A percentile compares a stretch with the other conserved stretches of the same genome.
These are phyloP conservation scores for Cucurbita maxima DNA, from an alignment of 306 rosid genomes.

Conservation along the genomic window DNA sequence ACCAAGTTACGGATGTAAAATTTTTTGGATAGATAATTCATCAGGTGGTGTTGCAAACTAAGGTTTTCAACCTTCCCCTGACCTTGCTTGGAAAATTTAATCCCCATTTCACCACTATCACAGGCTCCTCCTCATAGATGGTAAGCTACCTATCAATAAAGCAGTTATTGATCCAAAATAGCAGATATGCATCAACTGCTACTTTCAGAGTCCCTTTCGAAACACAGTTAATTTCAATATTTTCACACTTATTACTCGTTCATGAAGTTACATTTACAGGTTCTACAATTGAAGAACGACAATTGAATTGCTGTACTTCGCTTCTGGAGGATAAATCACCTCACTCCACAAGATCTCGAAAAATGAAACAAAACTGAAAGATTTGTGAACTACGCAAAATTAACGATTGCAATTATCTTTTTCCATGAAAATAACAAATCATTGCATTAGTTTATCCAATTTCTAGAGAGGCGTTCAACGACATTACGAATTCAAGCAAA, in stretches of 20 bases:
- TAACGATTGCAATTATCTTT: neutral
- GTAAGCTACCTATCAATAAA: slow-evolving; percentile 18
- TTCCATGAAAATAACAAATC: neutral
- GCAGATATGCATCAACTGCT: neutral
- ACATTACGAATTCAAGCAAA: neutral
- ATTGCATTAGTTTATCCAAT: neutral
- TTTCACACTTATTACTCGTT: neutral
- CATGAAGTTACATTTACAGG: neutral
- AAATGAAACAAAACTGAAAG: neutral
- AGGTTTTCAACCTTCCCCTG: slow-evolving; percentile 21
- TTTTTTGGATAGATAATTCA: slow-evolving; percentile 48
- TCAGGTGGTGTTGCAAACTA: slow-evolving; percentile 42
- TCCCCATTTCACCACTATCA: slow-evolving; percentile 49
- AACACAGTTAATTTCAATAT: neutral
- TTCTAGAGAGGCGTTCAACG: neutral
- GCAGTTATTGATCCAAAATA: neutral
- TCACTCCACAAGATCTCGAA: too few species aligned
- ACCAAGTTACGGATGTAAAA: slow-evolving; percentile 75
- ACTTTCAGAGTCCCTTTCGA: neutral
- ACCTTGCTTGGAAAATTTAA: slow-evolving; percentile 34
- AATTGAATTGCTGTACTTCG: too few species aligned
- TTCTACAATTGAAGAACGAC: neutral
- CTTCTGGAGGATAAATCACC: too few species aligned
- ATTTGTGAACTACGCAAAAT: neutral
- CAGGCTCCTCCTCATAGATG: slow-evolving; percentile 16